phyloP scores from a whole-genome alignment of 768 basidiomycete genomes.

The Pleurotus salmoneostramineus region DNA sequence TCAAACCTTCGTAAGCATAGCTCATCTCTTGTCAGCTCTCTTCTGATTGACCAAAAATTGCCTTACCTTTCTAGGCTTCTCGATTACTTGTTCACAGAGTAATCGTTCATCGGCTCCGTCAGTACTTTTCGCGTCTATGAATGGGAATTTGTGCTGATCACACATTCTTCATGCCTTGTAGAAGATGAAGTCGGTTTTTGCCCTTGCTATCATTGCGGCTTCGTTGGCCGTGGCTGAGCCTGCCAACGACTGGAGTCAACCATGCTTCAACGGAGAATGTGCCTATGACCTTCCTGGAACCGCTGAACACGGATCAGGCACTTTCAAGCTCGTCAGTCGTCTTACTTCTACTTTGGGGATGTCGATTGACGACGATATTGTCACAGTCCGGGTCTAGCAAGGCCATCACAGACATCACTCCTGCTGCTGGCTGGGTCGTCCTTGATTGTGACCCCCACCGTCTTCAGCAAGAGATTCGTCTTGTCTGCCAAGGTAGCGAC shows the following conservation, averaged over 20 bases:
- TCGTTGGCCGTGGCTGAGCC: neutral
- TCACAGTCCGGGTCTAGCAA: neutral
- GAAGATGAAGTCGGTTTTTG: constrained; percentile 5
- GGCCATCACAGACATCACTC: constrained; percentile 4
- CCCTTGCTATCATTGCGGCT: constrained; percentile 2
- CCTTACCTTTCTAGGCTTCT: constrained; percentile 1
- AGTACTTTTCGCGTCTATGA: neutral
- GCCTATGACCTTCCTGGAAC: constrained; percentile 5
- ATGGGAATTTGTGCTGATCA: neutral
- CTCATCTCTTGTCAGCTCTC: no score
- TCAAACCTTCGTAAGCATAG: no score
- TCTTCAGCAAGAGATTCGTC: constrained; percentile 5
- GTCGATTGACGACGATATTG: neutral
- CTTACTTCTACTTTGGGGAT: neutral
- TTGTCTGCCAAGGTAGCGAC: constrained; percentile 2
- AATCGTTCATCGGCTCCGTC: neutral
- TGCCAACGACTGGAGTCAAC: constrained; percentile 6
- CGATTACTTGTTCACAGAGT: neutral
- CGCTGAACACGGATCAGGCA: neutral
- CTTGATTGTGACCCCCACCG: constrained; percentile 1
- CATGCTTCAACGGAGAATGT: constrained; percentile 6
- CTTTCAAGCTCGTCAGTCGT: neutral
- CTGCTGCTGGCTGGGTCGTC: constrained; percentile 3
- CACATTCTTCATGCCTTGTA: neutral
- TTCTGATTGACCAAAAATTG: neutral